Base-by-base conservation (phyloP, 2,329 filamentous ascomycete species). In the Elsinoe necatrix region DNA sequence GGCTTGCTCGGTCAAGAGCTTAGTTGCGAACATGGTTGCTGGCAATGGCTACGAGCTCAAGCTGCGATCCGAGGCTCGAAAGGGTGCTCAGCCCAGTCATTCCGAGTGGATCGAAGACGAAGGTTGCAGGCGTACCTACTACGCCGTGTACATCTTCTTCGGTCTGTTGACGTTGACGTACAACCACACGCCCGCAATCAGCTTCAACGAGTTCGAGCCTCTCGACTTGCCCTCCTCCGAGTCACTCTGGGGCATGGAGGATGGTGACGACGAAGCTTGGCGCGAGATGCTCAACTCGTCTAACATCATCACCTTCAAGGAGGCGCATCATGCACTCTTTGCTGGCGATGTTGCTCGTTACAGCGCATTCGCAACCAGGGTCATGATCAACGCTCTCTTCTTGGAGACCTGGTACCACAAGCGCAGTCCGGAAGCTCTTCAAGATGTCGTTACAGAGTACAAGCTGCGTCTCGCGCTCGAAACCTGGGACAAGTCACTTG, bases 361-460 rank as follows among this genome's bases (percentile, higher is more conserved):
- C 77, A 97, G 92, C 68, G 92, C 92, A 1, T 98, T 97, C 69
- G 92, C 91, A 4, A 95, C 93, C 9, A 89, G 93, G 61, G 89
- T 97, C 62, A 95, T 98, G 89, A 96, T 97, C 79, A 98, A 97
- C 67, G 92, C 93, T 9, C 79, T 98, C 62, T 98, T 97, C 78
- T 80, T 98, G 50, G 93, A 97, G 72, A 92, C 97, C 2, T 98
- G 93, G 93, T 95, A 95, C 69, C 89, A 97, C 76, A 96, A 96
- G 81, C 88, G 93, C 67, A 96, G 89, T 71, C 92, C 92, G n/a
- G 91, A 97, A 70, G 91, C 92, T 52, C 78, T 97, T 39, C 93
- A 97, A 73, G 92, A 97, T 68, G 91, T 97, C 37, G 92, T 97
- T 43, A 95, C 92, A 2, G 93, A 97, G 74, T 97, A 95, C 80